Evolutionary conservation across 768 basidiomycete species (phyloP), one percentile per base, ranked within the genome.

Genomic region (Thelephora ganbajun): DNA sequence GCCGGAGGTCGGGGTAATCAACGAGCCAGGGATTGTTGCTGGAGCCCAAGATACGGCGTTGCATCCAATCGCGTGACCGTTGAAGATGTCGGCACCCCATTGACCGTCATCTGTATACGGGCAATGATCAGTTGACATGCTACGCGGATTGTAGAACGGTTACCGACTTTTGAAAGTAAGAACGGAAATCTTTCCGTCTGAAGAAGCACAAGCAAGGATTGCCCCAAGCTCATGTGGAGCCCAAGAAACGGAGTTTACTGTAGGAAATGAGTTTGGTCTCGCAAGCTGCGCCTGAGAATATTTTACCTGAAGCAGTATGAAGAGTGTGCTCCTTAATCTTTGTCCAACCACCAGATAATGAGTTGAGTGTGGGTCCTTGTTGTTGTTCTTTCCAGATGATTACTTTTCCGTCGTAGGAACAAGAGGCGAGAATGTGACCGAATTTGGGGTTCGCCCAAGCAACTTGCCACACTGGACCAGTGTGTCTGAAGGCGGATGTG

Each of bases 1-100:
- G 14, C 67, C 62, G 53, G 71, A 74, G 55, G 77, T 76, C 5
- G 85, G 81, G 1, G 77, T 74, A 53, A 89, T 85, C 48, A 93
- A 77, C 11, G 85, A 84, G 33, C 88, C 89, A 3, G 90, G 85
- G 33, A 85, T 76, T 39, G 80, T 79, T 35, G 92, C 89, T 1
- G 96, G 94, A 0, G 92, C 90, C 96, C 96, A 99, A 5, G 92
- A 93, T 43, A 98, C 86, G 46, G 93, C 88, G 59, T 97, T 98
- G 63, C 91, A 96, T 20, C 93, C 92, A 45, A 93, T 93, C 0
- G 90, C 87, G 60, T 99, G 94, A 0, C 86, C 96, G 34, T 87
- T 84, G 69, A 97, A 96, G 53, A 94, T 87, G 51, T 89, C 89
- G 1, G 89, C 88, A 53, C 85, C 88, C 82, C 91, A 93, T 51